Evolutionary conservation across 805 yeast genomes (phyloP), one percentile per base, ranked within the genome.

Genomic region (Maudiozyma barnettii): DNA sequence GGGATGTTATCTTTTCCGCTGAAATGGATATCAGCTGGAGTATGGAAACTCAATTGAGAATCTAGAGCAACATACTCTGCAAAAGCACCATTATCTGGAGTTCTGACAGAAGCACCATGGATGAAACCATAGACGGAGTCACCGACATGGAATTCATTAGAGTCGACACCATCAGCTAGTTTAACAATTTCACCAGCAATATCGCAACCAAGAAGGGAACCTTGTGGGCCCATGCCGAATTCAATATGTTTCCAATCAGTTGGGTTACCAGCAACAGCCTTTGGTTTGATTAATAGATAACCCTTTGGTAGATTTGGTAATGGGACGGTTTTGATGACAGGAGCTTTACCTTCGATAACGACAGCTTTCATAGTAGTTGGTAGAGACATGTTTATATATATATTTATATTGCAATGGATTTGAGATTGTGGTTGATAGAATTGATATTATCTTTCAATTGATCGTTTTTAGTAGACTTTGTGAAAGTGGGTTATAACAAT

Each of bases 211-310:
- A 71, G 59, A 43, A 80, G 69, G 23, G 69, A 58, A 23, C 81
- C 84, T 36, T 72, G 62, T 1, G 53, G 62, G 18, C 79, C 77
- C 48, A 65, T 53, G 9, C 26, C 62, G 45, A 46, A 60, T 4
- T 58, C 69, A 40, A 73, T 59, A 55, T 81, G 84, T 56, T 81
- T 81, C 82, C 83, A 81, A 58, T 83, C 90, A 5, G 83, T 77
- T 39, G 89, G 89, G 56, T 83, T 83, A 38, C 73, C 71, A 1
- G 83, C 86, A 45, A 63, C 74, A 8, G 84, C 78, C 21, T 63
- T 61, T 5, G 77, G 69, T 58, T 77, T 73, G 46, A 83, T 61
- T 14, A 81, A 61, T 12, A 81, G 23, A 21, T 51, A 54, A 5
- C 53, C 54, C 21, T 51, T 63, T 13, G 51, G 59, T 40, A 45